Conservation (phyloP, 163 green algal genomes). For the Scenedesmus sp. region DNA sequence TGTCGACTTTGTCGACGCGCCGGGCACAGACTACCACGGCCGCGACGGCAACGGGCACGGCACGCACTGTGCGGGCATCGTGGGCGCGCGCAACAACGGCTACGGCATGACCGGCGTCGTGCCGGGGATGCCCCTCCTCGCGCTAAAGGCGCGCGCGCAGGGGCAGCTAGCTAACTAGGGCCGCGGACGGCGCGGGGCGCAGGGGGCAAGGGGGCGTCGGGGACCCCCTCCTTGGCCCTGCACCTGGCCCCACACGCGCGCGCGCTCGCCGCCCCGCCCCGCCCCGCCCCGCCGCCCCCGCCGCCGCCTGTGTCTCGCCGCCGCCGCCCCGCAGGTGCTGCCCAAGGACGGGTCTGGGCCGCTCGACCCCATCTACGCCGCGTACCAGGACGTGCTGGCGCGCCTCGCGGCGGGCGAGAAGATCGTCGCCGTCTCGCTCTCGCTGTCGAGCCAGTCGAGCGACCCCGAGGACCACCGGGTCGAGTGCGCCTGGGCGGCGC, state of each 20-base stretch:
- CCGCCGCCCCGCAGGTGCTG: too few relatives aligned
- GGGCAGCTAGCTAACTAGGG: too few relatives aligned
- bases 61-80: conserved; percentile 8
- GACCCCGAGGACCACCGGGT: background rate
- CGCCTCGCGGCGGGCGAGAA: conserved; percentile 33
- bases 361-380: conserved; percentile 19
- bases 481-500: conserved; percentile 6
- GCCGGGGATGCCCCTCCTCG: conserved; percentile 29
- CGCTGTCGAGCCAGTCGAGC: background rate
- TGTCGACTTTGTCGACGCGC: conserved; percentile 29
- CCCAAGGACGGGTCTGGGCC: conserved; percentile 2
- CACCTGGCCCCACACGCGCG: too few relatives aligned
- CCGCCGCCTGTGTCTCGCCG: too few relatives aligned
- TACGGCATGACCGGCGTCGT: conserved; percentile 19
- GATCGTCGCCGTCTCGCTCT: conserved; percentile 32
- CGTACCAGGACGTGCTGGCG: conserved; percentile 16
- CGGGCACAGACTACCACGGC: background rate
- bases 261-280: too few relatives aligned
- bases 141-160: too few relatives aligned
- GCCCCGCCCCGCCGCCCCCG: too few relatives aligned
- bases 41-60: conserved; percentile 36
- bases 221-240: too few relatives aligned
- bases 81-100: conserved; percentile 28
- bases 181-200: too few relatives aligned
- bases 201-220: too few relatives aligned